Base-by-base conservation (phyloP, 2,329 filamentous ascomycete genomes). In the Colletotrichum noveboracense region DNA sequence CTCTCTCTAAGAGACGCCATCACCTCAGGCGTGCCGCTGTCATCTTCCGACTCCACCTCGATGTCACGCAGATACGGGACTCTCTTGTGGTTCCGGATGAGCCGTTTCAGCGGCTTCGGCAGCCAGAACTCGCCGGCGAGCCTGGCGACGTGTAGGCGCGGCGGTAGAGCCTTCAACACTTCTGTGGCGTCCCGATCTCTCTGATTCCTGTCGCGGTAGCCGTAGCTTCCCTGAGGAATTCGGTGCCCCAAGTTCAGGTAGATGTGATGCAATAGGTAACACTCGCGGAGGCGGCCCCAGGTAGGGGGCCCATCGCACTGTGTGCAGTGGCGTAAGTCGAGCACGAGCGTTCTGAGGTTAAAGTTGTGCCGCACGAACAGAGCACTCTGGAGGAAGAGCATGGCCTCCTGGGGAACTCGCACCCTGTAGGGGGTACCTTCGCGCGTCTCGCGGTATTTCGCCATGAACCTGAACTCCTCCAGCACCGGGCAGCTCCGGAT, bases 11-110 rank as follows among this genome's bases (percentile, higher is more conserved):
- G 16, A 1, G n/a, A 52, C 0, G 43, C 10, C n/a, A 52, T 21
- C 43, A 1, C n/a, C n/a, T 21, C 43, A 13, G 0, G 43, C 43
- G 10, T 13, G n/a, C 0, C n/a, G 1, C 43, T 52, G n/a, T 13
- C 10, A 21, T 21, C 43, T 52, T 1, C 43, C n/a, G 0, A 0
- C 43, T 52, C 43, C 43, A 52, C 10, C 43, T 52, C 43, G 0
- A 52, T 52, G 12, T 52, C 43, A 21, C 4, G 43, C 12, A 52
- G 38, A 6, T 48, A 12, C 9, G 18, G 38, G 38, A 48, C 38
- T 48, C 38, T 48, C 38, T 48, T 48, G 43, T 52, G 43, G n/a
- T 52, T 52, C n/a, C 43, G 43, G n/a, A 52, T 21, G 43, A 52
- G 43, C 6, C 43, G 43, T 21, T 52, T 52, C 6, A 21, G 43